Conservation (phyloP, 768 basidiomycete species). For the Neoboletus subvelutipes region DNA sequence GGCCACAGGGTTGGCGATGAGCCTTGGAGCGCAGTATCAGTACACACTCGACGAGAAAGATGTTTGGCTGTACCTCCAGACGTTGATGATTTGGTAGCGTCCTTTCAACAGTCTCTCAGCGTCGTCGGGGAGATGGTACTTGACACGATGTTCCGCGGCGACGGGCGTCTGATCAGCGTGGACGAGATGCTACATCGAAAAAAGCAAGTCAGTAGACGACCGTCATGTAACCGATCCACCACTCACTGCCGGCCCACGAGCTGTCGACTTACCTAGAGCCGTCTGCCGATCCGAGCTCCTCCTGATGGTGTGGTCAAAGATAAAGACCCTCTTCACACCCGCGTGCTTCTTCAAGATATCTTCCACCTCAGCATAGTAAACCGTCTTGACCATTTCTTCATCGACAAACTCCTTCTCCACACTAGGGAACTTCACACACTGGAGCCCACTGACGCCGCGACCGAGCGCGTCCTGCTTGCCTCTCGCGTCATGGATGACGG, state of each 20-base stretch:
- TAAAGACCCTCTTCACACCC: conserved; percentile 9
- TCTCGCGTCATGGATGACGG: conserved; percentile 13
- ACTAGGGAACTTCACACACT: conserved; percentile 33
- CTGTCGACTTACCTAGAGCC: background rate
- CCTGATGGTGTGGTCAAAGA: conserved; percentile 45
- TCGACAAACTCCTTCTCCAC: conserved; percentile 37
- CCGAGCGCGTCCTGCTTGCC: conserved; percentile 14
- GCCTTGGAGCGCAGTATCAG: conserved; percentile 2
- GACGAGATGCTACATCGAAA: conserved; percentile 30
- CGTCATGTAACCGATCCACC: background rate
- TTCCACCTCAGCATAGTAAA: conserved; percentile 41
- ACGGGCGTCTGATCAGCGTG: conserved; percentile 43
- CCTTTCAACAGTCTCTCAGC: conserved; percentile 39
- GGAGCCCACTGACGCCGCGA: conserved; percentile 41
- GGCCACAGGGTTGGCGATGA: conserved; percentile 35
- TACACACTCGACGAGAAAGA: background rate
- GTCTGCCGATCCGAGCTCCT: background rate
- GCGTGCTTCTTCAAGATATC: conserved; percentile 38
- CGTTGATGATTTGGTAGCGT: conserved; percentile 43
- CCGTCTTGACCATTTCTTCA: conserved; percentile 33
- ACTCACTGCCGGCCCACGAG: conserved; percentile 32
- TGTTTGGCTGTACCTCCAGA: conserved; percentile 34
- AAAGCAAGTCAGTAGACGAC: background rate
- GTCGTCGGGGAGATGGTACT: conserved; percentile 37
- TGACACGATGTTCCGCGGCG: conserved; percentile 35